These are phyloP conservation scores for Penicillium polonicum DNA, from an alignment of 2,329 filamentous ascomycete genomes.

Conservation along the genomic window DNA sequence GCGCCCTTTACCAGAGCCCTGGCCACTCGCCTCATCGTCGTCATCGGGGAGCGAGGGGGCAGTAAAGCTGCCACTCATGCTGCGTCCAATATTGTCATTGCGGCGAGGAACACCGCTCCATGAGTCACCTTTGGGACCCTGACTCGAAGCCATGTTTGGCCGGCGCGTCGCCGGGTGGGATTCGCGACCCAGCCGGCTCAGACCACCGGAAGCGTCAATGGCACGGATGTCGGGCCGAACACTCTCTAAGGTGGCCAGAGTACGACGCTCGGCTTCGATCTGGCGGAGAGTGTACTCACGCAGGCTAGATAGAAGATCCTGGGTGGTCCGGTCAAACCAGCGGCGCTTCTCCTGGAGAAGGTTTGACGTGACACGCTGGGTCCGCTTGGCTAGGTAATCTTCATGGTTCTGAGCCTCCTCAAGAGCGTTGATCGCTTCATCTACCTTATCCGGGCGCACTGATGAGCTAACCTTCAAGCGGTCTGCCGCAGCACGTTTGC, in stretches of 20 bases:
- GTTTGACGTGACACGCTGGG: constrained; percentile 83
- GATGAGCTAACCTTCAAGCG: constrained; percentile 82
- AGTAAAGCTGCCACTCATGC: constrained; percentile 70
- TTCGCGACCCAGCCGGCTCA: constrained; percentile 86
- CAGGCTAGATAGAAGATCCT: constrained; percentile 79
- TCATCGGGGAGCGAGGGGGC: constrained; percentile 62
- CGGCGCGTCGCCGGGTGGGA: constrained; percentile 74
- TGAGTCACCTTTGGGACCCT: constrained; percentile 95
- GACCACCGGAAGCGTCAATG: constrained; percentile 86
- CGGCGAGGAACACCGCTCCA: constrained; percentile 93
- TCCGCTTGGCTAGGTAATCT: constrained; percentile 78
- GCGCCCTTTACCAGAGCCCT: constrained; percentile 44
- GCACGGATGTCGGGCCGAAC: constrained; percentile 89
- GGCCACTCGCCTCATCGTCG: constrained; percentile 54
- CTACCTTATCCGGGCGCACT: constrained; percentile 91
- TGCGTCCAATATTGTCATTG: constrained; percentile 73
- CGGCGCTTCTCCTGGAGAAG: constrained; percentile 82
- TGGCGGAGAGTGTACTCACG: constrained; percentile 91
- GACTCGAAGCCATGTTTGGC: constrained; percentile 76
- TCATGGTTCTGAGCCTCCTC: constrained; percentile 86
- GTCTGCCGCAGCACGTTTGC: constrained; percentile 81
- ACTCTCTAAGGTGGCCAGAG: constrained; percentile 86
- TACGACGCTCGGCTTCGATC: constrained; percentile 92
- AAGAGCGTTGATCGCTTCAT: constrained; percentile 88
- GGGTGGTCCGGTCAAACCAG: constrained; percentile 84